Evolutionary conservation across 2,329 filamentous ascomycete genomes (phyloP).

Genomic region (Calycina herbarum): DNA sequence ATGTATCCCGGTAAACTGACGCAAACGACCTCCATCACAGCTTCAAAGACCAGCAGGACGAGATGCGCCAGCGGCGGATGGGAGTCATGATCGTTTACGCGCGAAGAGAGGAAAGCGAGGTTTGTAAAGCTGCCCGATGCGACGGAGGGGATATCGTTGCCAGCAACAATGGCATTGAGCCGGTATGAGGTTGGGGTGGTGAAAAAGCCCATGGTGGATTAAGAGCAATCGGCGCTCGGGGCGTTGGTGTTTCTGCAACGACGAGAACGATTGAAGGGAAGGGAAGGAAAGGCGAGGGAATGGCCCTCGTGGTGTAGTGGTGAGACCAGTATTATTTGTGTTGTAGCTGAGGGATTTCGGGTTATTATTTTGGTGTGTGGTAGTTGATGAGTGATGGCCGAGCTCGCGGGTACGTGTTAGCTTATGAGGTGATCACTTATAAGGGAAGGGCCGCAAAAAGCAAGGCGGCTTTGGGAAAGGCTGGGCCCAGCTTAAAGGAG

Average conservation of each 20-base stretch:
- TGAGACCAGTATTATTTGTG: not conserved
- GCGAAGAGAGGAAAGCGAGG: slow-evolving; percentile 28
- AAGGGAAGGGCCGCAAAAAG: not conserved
- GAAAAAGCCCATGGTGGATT: slow-evolving; percentile 43
- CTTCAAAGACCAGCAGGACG: slow-evolving; percentile 71
- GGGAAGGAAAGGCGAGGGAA: not conserved
- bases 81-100: slow-evolving; percentile 32
- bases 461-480: not conserved
- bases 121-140: slow-evolving; percentile 26
- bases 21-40: slow-evolving; percentile 91
- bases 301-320: not conserved
- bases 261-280: not conserved
- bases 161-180: slow-evolving; percentile 41
- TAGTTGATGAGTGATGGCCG: not conserved
- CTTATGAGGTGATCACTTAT: not conserved
- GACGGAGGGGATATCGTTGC: slow-evolving; percentile 30
- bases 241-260: slow-evolving; percentile 18
- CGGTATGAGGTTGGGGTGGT: slow-evolving; percentile 49
- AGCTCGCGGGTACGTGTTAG: not conserved
- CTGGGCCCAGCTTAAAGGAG: not conserved
- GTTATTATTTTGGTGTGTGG: not conserved
- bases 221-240: slow-evolving; percentile 24
- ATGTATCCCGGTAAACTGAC: slow-evolving; percentile 94
- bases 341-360: not conserved
- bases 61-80: slow-evolving; percentile 48